These are phyloP conservation scores for Apiospora aurea DNA, from an alignment of 2,329 filamentous ascomycete genomes.

Conservation along the genomic window DNA sequence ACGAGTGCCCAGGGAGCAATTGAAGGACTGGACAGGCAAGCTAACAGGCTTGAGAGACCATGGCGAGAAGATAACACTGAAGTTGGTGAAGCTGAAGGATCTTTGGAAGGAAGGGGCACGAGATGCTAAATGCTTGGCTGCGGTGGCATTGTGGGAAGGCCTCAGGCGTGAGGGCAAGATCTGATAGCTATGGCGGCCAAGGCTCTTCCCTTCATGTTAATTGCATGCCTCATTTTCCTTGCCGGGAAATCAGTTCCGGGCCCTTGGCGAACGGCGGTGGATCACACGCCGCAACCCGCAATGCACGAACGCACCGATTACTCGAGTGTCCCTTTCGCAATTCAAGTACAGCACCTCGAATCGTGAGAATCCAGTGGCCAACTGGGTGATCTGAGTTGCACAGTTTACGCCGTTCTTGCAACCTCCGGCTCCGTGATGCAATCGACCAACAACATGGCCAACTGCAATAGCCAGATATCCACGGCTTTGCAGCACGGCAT, in stretches of 20 bases:
- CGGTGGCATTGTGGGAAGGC: slow-evolving; percentile 65
- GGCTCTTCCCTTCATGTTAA: background rate
- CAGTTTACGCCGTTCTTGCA: background rate
- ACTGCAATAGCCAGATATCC: background rate
- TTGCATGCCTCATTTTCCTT: background rate
- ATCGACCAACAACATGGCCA: too few relatives aligned
- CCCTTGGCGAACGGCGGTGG: background rate
- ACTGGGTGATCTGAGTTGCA: background rate
- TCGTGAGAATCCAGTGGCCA: background rate
- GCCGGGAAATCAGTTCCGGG: slow-evolving; percentile 1
- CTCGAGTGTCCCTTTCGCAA: background rate
- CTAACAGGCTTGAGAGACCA: slow-evolving; percentile 64
- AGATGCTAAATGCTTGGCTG: slow-evolving; percentile 66
- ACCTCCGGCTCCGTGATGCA: background rate
- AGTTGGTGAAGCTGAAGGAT: slow-evolving; percentile 62
- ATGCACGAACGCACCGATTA: background rate
- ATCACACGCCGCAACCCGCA: background rate
- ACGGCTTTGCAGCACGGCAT: background rate
- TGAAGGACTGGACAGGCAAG: slow-evolving; percentile 63
- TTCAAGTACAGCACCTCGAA: background rate
- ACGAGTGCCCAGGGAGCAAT: slow-evolving; percentile 54
- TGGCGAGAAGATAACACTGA: slow-evolving; percentile 69
- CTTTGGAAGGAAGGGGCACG: slow-evolving; percentile 64
- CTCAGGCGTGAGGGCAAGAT: slow-evolving; percentile 50
- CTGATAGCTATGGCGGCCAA: background rate